These are phyloP conservation scores for Ailanthus altissimus DNA, from an alignment of 345 rosid species.

Conservation along the genomic window DNA sequence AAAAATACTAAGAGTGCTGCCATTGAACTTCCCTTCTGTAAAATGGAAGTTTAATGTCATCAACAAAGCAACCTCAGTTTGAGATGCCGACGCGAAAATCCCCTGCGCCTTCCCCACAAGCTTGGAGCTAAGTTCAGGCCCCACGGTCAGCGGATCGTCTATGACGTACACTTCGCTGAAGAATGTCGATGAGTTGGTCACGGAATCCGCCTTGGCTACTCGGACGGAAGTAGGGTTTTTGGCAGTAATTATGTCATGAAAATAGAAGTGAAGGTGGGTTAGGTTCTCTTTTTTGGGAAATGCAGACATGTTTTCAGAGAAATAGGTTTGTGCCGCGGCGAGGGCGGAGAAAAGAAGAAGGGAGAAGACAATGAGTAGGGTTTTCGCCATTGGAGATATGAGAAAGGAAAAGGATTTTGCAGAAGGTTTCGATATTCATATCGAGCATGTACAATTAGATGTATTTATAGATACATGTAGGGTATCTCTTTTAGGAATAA, in stretches of 20 bases:
- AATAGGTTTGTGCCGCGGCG: conserved; percentile 22
- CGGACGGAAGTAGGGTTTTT: conserved; percentile 41
- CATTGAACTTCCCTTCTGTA: conserved; percentile 55
- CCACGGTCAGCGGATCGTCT: conserved; percentile 53
- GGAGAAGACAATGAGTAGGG: neutral
- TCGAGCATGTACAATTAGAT: no score
- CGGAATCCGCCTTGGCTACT: conserved; percentile 34
- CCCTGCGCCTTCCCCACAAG: conserved; percentile 59
- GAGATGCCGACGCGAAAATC: conserved; percentile 40
- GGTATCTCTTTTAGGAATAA: no score
- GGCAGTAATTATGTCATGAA: conserved; percentile 53
- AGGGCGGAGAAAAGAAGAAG: neutral
- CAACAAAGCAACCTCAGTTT: conserved; percentile 31
- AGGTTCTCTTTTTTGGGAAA: conserved; percentile 37
- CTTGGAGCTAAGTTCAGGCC: conserved; percentile 43
- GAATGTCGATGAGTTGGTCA: conserved; percentile 25
- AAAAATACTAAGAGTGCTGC: conserved; percentile 48
- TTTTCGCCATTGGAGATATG: neutral
- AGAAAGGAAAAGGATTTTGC: neutral
- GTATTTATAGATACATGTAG: no score
- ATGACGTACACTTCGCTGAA: conserved; percentile 47
- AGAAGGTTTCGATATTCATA: no score
- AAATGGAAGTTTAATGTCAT: conserved; percentile 39
- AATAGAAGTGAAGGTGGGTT: conserved; percentile 59
- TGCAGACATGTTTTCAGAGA: conserved; percentile 30